These are phyloP conservation scores for Pseudocercospora fijiensis DNA, from an alignment of 2,329 filamentous ascomycete species.

Conservation along the genomic window DNA sequence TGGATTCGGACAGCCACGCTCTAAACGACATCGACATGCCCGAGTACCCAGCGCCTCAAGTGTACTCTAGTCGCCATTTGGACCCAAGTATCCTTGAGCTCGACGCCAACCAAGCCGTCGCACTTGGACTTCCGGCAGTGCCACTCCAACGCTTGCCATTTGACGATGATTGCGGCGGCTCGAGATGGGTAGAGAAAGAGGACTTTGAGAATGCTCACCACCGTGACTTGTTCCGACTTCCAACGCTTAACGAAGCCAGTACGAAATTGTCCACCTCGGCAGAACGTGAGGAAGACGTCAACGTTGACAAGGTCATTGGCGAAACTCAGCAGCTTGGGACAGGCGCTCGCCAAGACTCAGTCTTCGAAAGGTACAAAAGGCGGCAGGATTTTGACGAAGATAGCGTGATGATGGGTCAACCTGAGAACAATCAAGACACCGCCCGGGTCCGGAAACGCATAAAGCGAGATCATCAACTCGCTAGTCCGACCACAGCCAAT, in stretches of 20 bases:
- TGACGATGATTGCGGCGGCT: background rate
- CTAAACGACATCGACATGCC: background rate
- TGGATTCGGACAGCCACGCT: background rate
- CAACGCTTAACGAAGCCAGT: background rate
- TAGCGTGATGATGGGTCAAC: background rate
- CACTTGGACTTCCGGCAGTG: background rate
- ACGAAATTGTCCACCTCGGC: background rate
- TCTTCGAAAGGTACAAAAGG: background rate
- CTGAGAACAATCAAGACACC: background rate
- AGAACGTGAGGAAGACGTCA: background rate
- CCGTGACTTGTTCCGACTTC: background rate
- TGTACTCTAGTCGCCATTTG: background rate
- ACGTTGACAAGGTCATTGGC: background rate
- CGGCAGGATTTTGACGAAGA: background rate
- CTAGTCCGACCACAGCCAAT: background rate
- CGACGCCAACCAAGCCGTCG: background rate
- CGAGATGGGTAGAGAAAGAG: background rate
- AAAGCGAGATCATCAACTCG: background rate
- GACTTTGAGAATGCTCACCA: background rate
- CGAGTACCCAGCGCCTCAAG: background rate
- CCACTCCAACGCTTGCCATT: background rate
- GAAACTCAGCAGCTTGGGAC: background rate
- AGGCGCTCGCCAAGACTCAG: background rate
- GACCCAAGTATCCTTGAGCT: background rate
- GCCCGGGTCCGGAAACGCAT: background rate